Conservation (phyloP, 108 stramenopile genomes). For the Nitzschia inconspicua region DNA sequence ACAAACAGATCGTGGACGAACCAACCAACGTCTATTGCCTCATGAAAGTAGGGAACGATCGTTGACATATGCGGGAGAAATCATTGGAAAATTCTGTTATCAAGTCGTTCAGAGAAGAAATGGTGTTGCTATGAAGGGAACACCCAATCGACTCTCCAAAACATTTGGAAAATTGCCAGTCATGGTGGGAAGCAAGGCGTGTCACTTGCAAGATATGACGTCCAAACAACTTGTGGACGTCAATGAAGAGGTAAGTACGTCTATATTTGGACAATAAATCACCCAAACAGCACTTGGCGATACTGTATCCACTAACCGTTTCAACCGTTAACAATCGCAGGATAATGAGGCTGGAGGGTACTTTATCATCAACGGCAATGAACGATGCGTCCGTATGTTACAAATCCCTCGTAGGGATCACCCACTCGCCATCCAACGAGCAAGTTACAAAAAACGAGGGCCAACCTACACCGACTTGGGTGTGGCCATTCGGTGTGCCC, state of each 20-base stretch:
- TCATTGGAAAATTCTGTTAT: constrained; percentile 70
- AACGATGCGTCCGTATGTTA: constrained; percentile 92
- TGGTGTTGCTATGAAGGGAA: constrained; percentile 38
- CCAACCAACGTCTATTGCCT: constrained; percentile 49
- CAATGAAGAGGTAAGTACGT: constrained; percentile 66
- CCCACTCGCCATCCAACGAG: constrained; percentile 86
- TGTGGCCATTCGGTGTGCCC: constrained; percentile 80
- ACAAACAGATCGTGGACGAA: constrained; percentile 28
- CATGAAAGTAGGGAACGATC: constrained; percentile 82
- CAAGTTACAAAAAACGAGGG: constrained; percentile 92
- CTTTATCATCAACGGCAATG: constrained; percentile 96
- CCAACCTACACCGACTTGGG: constrained; percentile 80
- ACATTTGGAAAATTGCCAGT: constrained; percentile 93
- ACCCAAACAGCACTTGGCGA: neutral
- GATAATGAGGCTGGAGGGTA: constrained; percentile 96
- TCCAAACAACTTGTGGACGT: constrained; percentile 48
- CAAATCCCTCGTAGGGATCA: constrained; percentile 94
- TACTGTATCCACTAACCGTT: neutral
- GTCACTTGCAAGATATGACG: constrained; percentile 58
- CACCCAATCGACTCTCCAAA: constrained; percentile 31
- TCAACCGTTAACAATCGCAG: constrained; percentile 26
- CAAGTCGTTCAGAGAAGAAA: constrained; percentile 58
- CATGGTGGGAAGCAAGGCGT: constrained; percentile 84
- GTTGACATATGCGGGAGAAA: constrained; percentile 70
- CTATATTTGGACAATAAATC: neutral